Evolutionary conservation across 352 stramenopile species (phyloP), one percentile per base, ranked within the genome.

Genomic region (Globisporangium parvum): DNA sequence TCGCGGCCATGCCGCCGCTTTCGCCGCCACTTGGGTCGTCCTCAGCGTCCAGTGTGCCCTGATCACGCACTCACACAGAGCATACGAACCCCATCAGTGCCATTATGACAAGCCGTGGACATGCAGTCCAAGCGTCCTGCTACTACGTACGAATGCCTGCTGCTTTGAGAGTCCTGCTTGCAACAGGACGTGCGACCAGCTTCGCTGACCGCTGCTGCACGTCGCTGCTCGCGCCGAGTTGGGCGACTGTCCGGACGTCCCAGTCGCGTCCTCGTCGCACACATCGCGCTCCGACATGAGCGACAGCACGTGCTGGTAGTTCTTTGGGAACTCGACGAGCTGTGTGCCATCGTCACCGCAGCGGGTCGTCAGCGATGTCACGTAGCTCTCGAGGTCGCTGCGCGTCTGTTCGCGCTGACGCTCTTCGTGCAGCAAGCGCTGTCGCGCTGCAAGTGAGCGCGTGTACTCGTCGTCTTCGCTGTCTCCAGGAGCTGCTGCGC

Each of bases 211-310:
- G 18, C 55, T 55, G 3, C 44, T 54, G 11, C 8, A 52, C 41
- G 50, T 55, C 23, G 45, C 18, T 31, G 4, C 50, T 40, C 3
- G 2, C 10, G 2, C 14, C 21, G 14, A 20, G 14, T 17, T 18
- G 5, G 15, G 20, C 14, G 39, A 44, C 31, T 37, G 31, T 37
- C 31, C 31, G 14, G 39, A 18, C 18, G 39, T 20, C 39, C 8
- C 18, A 17, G 10, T 15, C 14, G 47, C 10, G n/a, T 62, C 59
- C 48, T 70, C 63, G 4, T 67, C 64, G 10, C 57, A 54, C 18
- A 89, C 51, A 54, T 87, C 79, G 14, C 68, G 70, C 21, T 75
- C 62, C 0, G 76, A 86, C 79, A 89, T 89, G 10, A 89, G 69
- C 6, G 73, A 73, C 35, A 87, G 59, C 51, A 89, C 71, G 50